Evolutionary conservation across 1,284 basidiomycete genomes (phyloP), one percentile per base, ranked within the genome.

Genomic region (Melanopsichium pennsylvanicum): DNA sequence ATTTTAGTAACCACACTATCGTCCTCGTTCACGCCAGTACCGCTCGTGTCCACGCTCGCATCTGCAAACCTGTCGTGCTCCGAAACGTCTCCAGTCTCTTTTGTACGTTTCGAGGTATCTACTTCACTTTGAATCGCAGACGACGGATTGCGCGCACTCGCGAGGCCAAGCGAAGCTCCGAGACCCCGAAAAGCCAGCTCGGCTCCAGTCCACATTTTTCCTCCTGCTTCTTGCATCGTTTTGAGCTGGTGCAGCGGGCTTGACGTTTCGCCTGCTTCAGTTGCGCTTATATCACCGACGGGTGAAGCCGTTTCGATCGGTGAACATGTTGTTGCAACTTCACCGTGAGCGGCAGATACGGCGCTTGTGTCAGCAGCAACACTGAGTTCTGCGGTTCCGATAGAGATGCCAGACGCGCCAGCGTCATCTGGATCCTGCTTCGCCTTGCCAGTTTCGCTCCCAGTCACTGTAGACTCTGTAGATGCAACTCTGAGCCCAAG

Each of bases 171-270:
- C 23, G 66, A 62, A 33, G 66, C 54, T 5, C 66, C 41, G 27
- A 69, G 34, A 11, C 66, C 66, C 8, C 51, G 54, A 15, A 62
- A 55, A 3, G 57, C 66, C 5, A 45, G 27, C 31, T 69, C 66
- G 7, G 66, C 66, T 21, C 66, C 59, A 22, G 18, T 69, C 66
- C 66, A 69, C 46, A 69, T 58, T 51, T 69, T 69, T 27, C 49
- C 57, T 16, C 64, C 58, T 15, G 66, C 66, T 27, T 69, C 66
- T 34, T 61, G 58, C 9, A 68, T 58, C 7, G 64, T 52, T 6
- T 49, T 45, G 7, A 68, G 43, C 11, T 39, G 36, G 21, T 68
- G 57, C 33, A 69, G 43, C 6, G 66, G 66, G 23, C 59, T 63
- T 12, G 60, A 46, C 18, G 48, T 36, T n/a, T 50, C 43, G 3